Conservation (phyloP, 345 rosid species). For the Eucalyptus camaldulensis region DNA sequence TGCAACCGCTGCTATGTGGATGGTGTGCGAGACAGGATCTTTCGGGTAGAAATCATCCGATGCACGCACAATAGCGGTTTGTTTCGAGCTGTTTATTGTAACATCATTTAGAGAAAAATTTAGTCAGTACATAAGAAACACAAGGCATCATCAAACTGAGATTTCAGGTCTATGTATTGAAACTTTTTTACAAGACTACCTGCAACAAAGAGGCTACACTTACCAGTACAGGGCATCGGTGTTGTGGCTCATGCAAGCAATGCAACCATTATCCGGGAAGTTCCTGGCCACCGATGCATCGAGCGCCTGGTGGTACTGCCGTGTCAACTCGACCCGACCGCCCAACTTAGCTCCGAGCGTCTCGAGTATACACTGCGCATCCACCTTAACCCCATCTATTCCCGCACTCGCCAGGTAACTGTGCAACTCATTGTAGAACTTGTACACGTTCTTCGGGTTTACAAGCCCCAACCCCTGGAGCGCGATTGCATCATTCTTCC, state of each 20-base stretch:
- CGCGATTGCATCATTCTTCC: slow-evolving; percentile 60
- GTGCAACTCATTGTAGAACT: slow-evolving; percentile 70
- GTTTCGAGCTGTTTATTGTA: slow-evolving; percentile 59
- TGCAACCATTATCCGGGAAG: slow-evolving; percentile 82
- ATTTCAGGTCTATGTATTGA: neutral
- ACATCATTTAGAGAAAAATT: neutral
- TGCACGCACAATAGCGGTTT: slow-evolving; percentile 83
- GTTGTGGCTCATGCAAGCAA: slow-evolving; percentile 96
- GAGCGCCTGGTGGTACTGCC: slow-evolving; percentile 84
- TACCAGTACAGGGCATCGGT: slow-evolving; percentile 95
- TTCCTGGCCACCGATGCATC: slow-evolving; percentile 71
- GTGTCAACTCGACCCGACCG: slow-evolving; percentile 75
- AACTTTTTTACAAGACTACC: neutral
- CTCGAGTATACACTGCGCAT: slow-evolving; percentile 83
- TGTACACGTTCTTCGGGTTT: slow-evolving; percentile 59
- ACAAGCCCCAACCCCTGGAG: slow-evolving; percentile 81
- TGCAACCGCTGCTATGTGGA: slow-evolving; percentile 83
- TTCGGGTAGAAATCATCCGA: slow-evolving; percentile 93
- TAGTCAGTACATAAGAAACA: neutral
- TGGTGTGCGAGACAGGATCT: slow-evolving; percentile 87
- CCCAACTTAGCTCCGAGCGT: slow-evolving; percentile 77
- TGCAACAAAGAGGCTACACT: neutral
- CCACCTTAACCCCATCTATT: slow-evolving; percentile 90
- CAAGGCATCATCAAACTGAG: neutral
- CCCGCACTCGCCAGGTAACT: slow-evolving; percentile 75